Evolutionary conservation across 306 rosid species (phyloP).

Genomic region (Prosopis cineraria): DNA sequence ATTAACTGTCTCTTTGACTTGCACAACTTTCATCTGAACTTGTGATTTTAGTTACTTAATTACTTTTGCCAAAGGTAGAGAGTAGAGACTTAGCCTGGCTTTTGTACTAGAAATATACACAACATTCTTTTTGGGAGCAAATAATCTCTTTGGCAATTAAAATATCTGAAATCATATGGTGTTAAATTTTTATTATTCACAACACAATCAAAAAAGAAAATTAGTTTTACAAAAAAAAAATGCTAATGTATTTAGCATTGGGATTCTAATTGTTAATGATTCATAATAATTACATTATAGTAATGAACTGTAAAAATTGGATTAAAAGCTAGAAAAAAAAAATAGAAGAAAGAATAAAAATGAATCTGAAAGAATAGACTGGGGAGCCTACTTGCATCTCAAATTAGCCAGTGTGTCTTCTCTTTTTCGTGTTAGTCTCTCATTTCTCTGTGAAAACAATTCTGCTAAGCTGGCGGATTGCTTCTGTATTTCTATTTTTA

Average conservation of each 20-base stretch:
- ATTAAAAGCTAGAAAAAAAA: neutral
- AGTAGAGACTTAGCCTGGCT: neutral
- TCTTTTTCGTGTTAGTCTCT: neutral
- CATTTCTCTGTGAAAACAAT: neutral
- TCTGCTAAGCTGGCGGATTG: neutral
- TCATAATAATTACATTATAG: neutral
- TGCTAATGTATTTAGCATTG: neutral
- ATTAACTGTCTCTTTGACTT: neutral
- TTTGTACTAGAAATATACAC: neutral
- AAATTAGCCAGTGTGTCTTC: neutral
- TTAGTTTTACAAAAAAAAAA: neutral
- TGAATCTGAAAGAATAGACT: neutral
- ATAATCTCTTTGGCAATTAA: neutral
- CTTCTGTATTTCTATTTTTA: neutral
- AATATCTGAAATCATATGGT: neutral
- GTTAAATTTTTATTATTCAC: neutral
- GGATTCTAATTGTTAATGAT: neutral
- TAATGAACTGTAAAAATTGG: neutral
- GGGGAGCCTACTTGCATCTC: neutral
- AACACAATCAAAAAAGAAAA: neutral
- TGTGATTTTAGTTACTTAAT: neutral
- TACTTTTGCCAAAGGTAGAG: neutral
- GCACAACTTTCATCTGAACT: neutral
- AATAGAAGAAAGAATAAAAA: neutral
- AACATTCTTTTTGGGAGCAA: neutral